Conservation (phyloP, 2,329 filamentous ascomycete genomes). For the Penicillium sp. region DNA sequence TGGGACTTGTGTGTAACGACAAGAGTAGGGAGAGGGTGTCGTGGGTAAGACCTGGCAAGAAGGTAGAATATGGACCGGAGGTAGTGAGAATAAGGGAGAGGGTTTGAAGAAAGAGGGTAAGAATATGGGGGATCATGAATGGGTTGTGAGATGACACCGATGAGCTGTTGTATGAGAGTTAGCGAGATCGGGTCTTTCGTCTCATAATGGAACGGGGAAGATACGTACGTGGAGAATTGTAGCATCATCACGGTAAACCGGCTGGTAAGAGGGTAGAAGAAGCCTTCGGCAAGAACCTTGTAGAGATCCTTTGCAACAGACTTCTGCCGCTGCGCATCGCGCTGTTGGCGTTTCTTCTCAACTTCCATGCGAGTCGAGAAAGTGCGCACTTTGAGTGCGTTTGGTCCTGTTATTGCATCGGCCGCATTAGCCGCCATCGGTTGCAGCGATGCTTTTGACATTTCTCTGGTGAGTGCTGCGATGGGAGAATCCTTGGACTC, state of each 20-base stretch:
- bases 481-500: conserved; percentile 55
- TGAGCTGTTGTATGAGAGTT: conserved; percentile 23
- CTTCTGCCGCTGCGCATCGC: conserved; percentile 48
- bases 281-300: conserved; percentile 69
- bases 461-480: conserved; percentile 64
- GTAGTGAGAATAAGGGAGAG: conserved; percentile 80
- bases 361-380: conserved; percentile 77
- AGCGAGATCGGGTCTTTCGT: background rate
- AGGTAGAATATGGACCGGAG: conserved; percentile 73
- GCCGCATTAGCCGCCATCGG: conserved; percentile 81
- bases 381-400: conserved; percentile 82
- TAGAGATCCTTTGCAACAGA: conserved; percentile 76
- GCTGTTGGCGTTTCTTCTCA: conserved; percentile 54
- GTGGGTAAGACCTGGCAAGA: conserved; percentile 75
- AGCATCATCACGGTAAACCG: conserved; percentile 69
- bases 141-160: conserved; percentile 53
- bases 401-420: conserved; percentile 75
- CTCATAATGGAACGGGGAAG: background rate
- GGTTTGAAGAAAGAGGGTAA: conserved; percentile 82
- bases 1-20: conserved; percentile 56
- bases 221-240: conserved; percentile 51
- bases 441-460: conserved; percentile 73
- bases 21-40: conserved; percentile 86
- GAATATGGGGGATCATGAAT: conserved; percentile 71
- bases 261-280: conserved; percentile 84